phyloP scores from a whole-genome alignment of 345 rosid genomes.

The Eucalyptus erythrocorys region DNA sequence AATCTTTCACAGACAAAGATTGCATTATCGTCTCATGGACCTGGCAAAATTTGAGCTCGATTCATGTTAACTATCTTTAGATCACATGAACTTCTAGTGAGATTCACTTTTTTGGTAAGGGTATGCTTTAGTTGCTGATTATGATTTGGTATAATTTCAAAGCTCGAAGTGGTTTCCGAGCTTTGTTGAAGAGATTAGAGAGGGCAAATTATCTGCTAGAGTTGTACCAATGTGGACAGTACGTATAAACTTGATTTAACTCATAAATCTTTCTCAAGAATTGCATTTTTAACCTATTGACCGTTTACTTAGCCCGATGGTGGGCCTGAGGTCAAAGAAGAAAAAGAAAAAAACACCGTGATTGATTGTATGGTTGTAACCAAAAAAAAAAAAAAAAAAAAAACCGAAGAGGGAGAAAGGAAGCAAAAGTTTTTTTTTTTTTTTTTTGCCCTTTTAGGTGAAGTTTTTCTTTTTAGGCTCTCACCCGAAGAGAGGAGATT shows the following conservation, averaged over 20 bases:
- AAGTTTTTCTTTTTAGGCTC: background rate
- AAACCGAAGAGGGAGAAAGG: background rate
- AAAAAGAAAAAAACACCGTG: background rate
- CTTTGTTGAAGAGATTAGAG: background rate
- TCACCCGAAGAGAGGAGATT: background rate
- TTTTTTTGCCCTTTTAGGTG: background rate
- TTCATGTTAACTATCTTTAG: background rate
- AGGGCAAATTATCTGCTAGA: background rate
- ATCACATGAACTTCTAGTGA: background rate
- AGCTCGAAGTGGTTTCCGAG: background rate
- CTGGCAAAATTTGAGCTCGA: background rate
- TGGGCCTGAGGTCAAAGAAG: background rate
- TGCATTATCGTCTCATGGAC: background rate
- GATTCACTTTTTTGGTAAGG: background rate
- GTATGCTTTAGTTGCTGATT: background rate
- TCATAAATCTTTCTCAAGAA: background rate
- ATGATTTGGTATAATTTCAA: background rate
- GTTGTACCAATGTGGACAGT: background rate
- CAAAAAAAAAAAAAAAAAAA: background rate
- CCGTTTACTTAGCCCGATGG: background rate
- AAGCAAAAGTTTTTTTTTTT: background rate
- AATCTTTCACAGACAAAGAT: accelerated
- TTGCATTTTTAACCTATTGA: background rate
- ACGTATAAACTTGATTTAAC: background rate
- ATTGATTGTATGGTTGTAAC: background rate